These are phyloP conservation scores for Onygenales sp. DNA, from an alignment of 2,329 filamentous ascomycete species.

Conservation along the genomic window DNA sequence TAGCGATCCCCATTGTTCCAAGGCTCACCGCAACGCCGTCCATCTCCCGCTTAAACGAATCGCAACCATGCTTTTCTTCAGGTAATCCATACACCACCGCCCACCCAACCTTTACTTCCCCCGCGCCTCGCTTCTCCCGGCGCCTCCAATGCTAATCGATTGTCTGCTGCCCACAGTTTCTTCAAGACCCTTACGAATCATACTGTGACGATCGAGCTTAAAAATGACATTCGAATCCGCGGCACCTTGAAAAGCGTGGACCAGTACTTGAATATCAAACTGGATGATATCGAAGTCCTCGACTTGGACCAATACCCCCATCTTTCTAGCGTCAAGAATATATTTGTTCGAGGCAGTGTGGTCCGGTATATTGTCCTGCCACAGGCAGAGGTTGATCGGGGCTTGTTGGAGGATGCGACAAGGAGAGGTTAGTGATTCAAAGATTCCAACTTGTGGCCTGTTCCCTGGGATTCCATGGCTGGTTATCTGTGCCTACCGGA, in stretches of 20 bases:
- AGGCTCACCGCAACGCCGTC: background rate
- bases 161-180: slow-evolving; percentile 52
- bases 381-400: slow-evolving; percentile 70
- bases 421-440: slow-evolving; percentile 56
- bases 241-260: slow-evolving; percentile 95
- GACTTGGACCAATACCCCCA: slow-evolving; percentile 95
- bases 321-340: slow-evolving; percentile 82
- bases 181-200: slow-evolving; percentile 99
- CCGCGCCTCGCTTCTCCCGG: background rate
- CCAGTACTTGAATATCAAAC: slow-evolving; percentile 98
- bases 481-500: no score
- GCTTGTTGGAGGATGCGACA: slow-evolving; percentile 81
- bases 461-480: no score
- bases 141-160: background rate
- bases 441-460: background rate
- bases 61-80: slow-evolving; percentile 44
- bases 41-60: background rate
- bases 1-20: background rate
- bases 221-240: slow-evolving; percentile 96
- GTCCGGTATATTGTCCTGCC: slow-evolving; percentile 89
- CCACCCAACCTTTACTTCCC: background rate
- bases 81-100: slow-evolving; percentile 22
- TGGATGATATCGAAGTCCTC: slow-evolving; percentile 87
- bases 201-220: slow-evolving; percentile 95
- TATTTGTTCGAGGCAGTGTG: slow-evolving; percentile 89